Base-by-base conservation (phyloP, 179 eudicot genomes). In the Beta lomatogona region DNA sequence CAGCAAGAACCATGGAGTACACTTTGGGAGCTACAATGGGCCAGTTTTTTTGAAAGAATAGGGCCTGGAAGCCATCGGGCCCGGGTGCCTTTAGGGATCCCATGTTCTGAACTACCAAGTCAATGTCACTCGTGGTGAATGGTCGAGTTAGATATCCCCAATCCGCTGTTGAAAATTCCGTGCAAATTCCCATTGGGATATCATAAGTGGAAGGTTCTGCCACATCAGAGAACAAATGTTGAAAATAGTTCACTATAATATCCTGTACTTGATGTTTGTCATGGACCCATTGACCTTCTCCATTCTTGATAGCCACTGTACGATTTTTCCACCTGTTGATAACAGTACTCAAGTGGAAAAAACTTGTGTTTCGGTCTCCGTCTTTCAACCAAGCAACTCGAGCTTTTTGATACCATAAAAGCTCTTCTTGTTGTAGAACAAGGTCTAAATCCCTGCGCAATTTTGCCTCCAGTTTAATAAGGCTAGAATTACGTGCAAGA, bases 1-100 rank as follows among this genome's bases (percentile, higher is more conserved):
- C n/a, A 2, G 0, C 5, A 0, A 57, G 4, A 0, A 18, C n/a
- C 15, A 57, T 11, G 0, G 18, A 15, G 0, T 0, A 57, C 5
- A 57, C 60, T 12, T 57, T 57, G 4, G 4, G 18, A 2, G 60
- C 60, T 6, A 57, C 60, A 0, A 57, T 0, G 5, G 12, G 6
- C 60, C 60, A 57, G 14, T 16, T 57, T 57, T 57, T 57, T 1
- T 57, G 60, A 57, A 2, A 57, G 6, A 57, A 16, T 0, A 57
- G 3, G 0, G 5, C 19, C 14, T 57, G 60, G 0, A 57, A 57
- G 1, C 60, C 60, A 4, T 57, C 60, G 6, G n/a, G 60, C 0
- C 60, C 60, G 6, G n/a, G 60, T 0, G 60, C 60, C 5, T 57
- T 57, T 6, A 57, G 6, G 0, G 60, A 3, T 0, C 19, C 60